Percentiles rank a stretch among this genome's conserved stretches.
Evolutionary conservation across 306 rosid species (phyloP).

Genomic region (Dicorynia guianensis): DNA sequence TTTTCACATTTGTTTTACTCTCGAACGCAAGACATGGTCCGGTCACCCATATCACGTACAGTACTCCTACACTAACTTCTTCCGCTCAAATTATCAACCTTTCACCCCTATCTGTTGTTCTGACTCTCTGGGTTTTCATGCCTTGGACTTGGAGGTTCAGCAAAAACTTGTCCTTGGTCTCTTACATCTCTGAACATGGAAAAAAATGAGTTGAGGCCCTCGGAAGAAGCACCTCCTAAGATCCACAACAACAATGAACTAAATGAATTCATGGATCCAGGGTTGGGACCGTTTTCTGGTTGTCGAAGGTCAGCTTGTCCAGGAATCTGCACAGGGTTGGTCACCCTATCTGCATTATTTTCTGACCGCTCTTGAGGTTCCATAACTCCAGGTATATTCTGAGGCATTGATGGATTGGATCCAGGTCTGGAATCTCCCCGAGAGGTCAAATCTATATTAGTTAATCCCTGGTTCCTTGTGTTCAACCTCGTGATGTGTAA

Average conservation of each 20-base stretch:
- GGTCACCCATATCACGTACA: background rate
- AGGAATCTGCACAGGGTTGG: slow-evolving; percentile 40
- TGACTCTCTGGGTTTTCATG: slow-evolving; percentile 40
- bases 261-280: slow-evolving; percentile 55
- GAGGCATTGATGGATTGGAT: slow-evolving; percentile 36
- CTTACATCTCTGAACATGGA: slow-evolving; percentile 68
- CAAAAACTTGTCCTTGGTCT: slow-evolving; percentile 59
- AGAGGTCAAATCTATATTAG: slow-evolving; percentile 39
- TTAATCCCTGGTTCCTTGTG: slow-evolving; percentile 54
- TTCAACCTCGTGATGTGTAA: slow-evolving; percentile 71
- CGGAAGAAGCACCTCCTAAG: slow-evolving; percentile 67
- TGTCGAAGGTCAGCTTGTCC: slow-evolving; percentile 47
- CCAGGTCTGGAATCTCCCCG: slow-evolving; percentile 50
- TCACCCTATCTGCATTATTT: slow-evolving; percentile 33
- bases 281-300: slow-evolving; percentile 54
- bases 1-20: background rate
- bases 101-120: slow-evolving; percentile 40
- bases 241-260: slow-evolving; percentile 68
- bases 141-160: slow-evolving; percentile 48
- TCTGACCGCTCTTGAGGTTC: slow-evolving; percentile 45
- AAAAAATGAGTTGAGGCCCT: slow-evolving; percentile 61
- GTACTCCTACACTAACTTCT: no score
- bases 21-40: background rate
- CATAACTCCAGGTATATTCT: slow-evolving; percentile 43
- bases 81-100: background rate